phyloP scores from a whole-genome alignment of 768 basidiomycete species.

The Royoungia palumana region DNA sequence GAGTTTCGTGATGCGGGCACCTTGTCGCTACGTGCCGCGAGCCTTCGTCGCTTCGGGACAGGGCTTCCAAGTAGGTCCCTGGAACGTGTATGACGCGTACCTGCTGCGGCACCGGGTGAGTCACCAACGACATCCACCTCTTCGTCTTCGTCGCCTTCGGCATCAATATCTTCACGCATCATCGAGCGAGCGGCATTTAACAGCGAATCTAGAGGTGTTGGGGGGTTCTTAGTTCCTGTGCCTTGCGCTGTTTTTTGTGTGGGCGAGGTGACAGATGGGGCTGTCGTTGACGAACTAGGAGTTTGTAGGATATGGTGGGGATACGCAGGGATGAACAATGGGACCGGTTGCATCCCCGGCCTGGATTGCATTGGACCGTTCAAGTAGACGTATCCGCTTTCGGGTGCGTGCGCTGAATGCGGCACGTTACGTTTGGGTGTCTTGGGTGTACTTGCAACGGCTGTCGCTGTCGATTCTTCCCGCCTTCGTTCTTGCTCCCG shows the following conservation, averaged over 20 bases:
- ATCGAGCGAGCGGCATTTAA: conserved; percentile 59
- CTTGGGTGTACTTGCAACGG: conserved; percentile 22
- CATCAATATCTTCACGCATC: conserved; percentile 40
- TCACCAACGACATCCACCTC: conserved; percentile 21
- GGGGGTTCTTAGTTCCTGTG: conserved; percentile 27
- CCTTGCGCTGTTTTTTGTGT: conserved; percentile 17
- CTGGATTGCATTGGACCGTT: conserved; percentile 22
- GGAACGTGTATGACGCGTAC: conserved; percentile 28
- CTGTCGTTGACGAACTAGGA: conserved; percentile 32
- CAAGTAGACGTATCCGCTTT: conserved; percentile 31
- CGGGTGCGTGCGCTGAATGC: conserved; percentile 18
- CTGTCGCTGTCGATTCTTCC: conserved; percentile 24
- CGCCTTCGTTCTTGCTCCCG: conserved; percentile 26
- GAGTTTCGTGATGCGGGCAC: conserved; percentile 4
- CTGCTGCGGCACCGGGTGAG: conserved; percentile 18
- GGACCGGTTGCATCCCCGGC: conserved; percentile 30
- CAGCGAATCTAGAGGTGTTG: conserved; percentile 56
- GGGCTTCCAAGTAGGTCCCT: conserved; percentile 33
- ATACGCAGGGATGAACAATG: conserved; percentile 31
- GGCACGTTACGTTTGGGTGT: conserved; percentile 31
- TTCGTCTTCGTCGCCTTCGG: conserved; percentile 30
- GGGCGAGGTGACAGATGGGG: conserved; percentile 24
- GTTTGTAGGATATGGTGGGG: conserved; percentile 28
- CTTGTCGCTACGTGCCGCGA: conserved; percentile 13
- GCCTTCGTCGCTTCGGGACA: conserved; percentile 38